phyloP scores from a whole-genome alignment of 1,284 basidiomycete species.

The Schizopora paradoxa region DNA sequence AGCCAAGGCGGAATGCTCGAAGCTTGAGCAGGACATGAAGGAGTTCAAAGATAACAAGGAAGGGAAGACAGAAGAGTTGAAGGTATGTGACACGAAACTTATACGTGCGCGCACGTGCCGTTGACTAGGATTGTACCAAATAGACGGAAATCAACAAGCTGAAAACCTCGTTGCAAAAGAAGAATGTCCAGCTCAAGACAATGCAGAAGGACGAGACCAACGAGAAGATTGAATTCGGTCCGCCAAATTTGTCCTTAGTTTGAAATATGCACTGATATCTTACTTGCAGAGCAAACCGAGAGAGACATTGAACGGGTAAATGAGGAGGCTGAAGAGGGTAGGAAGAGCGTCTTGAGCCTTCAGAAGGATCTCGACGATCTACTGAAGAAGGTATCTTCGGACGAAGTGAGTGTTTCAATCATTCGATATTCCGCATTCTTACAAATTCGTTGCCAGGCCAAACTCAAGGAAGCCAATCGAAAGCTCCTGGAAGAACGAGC shows the following conservation, averaged over 20 bases:
- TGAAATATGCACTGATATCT: background rate
- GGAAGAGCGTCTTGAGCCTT: constrained; percentile 52
- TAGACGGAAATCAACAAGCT: constrained; percentile 40
- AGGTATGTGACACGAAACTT: constrained; percentile 43
- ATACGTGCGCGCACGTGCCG: background rate
- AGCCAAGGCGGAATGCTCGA: constrained; percentile 76
- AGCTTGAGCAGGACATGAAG: constrained; percentile 93
- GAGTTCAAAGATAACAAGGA: constrained; percentile 99
- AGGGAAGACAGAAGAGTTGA: constrained; percentile 92
- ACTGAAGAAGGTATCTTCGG: constrained; percentile 44
- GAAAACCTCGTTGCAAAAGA: constrained; percentile 78
- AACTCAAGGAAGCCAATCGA: constrained; percentile 59
- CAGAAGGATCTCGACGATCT: constrained; percentile 63
- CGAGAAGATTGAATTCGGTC: constrained; percentile 80
- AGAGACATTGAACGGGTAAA: constrained; percentile 67
- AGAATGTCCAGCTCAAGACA: constrained; percentile 76
- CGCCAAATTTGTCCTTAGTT: constrained; percentile 22
- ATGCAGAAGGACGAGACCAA: constrained; percentile 89
- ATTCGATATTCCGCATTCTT: constrained; percentile 3
- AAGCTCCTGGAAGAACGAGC: constrained; percentile 81
- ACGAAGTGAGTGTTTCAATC: constrained; percentile 38
- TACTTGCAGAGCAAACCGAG: constrained; percentile 70
- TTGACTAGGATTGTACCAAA: constrained; percentile 1
- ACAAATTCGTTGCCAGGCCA: constrained; percentile 37
- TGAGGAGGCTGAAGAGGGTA: constrained; percentile 56